These are phyloP conservation scores for Blastocystis sp. DNA, from an alignment of 352 stramenopile genomes.

Conservation along the genomic window DNA sequence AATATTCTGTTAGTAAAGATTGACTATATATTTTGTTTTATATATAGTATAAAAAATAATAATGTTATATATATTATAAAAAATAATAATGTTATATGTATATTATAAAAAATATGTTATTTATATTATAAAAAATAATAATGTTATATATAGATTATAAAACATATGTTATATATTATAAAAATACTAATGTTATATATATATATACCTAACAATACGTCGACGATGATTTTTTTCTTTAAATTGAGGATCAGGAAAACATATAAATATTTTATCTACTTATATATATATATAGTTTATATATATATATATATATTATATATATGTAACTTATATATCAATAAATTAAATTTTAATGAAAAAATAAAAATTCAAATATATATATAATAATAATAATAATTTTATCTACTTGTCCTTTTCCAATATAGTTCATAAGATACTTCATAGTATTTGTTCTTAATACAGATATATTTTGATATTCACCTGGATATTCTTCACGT, in stretches of 20 bases:
- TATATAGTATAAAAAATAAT: no score
- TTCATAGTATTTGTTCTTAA: constrained; percentile 87
- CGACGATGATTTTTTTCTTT: constrained; percentile 87
- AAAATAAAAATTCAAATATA: no score
- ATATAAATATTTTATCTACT: constrained; percentile 97
- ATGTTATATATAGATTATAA: no score
- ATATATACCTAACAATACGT: constrained; percentile 54
- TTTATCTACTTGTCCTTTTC: constrained; percentile 60
- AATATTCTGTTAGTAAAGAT: constrained; percentile 81
- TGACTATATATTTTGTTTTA: no score
- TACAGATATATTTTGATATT: constrained; percentile 80
- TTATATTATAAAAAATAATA: constrained; percentile 5
- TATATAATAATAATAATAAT: no score
- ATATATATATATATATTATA: no score
- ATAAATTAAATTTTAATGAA: no score
- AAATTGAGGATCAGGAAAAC: constrained; percentile 96
- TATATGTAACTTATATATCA: no score
- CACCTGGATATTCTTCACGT: constrained; percentile 52
- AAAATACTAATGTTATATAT: background rate
- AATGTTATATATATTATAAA: no score
- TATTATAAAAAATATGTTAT: no score
- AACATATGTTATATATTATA: background rate
- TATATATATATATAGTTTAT: no score
- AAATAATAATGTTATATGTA: background rate
- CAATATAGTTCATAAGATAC: constrained; percentile 55